Base-by-base conservation (phyloP, 257 asterid genomes). In the Pogostemon cablin region DNA sequence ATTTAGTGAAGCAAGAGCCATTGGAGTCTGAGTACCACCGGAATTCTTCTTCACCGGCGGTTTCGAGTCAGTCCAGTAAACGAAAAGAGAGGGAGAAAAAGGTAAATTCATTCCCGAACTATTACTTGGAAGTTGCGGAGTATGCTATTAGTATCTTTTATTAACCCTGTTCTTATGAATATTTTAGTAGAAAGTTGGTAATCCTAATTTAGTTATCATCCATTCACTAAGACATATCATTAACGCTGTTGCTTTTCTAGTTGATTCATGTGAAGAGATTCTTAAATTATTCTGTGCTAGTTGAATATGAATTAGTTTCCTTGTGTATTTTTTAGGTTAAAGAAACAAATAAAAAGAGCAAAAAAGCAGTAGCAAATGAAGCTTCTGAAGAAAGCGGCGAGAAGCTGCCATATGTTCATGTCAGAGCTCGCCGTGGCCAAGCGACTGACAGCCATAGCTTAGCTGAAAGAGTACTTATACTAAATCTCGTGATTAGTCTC, bases 401-500 rank as follows among this genome's bases (percentile, higher is more conserved):
- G 79, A 84, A 86, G 87, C 87, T 93, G 60, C 99, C 96, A 3
- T 91, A 89, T 42, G 96, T 91, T 76, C 98, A 91, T 20, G 99
- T 93, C 72, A 87, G 99, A 77, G 99, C 98, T 65, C 96, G 98
- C 58, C 95, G 99, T 6, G 99, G 99, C 69, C 95, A 95, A 84
- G 99, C 99, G 55, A 95, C 99, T 3, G 96, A 88, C 76, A 91
- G 95, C 86, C 99, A 95, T 57, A 95, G 99, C 82, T 86, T 91
- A 81, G 98, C 99, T 71, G 99, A 95, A 72, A 86, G 99, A 77
- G 99, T 95, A 82, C 75, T 78, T 9, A 37, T 57, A 75, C 39
- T 17, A 69, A 54, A 73, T 59, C 72, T 20, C 68, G 7, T 66
- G 54, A 43, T 71, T 76, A 66, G 66, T 42, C 68, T 12, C 44